phyloP scores from a whole-genome alignment of 306 rosid genomes.

The Geum urbanum region DNA sequence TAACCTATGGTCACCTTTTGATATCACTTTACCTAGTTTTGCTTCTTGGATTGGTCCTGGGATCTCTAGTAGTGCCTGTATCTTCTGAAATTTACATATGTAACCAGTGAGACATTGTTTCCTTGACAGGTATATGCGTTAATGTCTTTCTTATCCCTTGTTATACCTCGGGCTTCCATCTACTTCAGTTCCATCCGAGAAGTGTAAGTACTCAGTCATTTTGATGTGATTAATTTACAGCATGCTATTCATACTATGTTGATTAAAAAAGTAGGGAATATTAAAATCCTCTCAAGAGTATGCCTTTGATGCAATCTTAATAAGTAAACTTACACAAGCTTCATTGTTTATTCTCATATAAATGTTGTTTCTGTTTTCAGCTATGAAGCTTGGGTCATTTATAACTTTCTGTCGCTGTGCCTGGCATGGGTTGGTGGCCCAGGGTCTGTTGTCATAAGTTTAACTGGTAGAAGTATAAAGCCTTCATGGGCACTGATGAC shows the following conservation, averaged over 20 bases:
- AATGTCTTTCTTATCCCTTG: constrained; percentile 90
- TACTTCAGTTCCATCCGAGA: constrained; percentile 86
- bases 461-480: constrained; percentile 80
- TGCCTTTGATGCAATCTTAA: no score
- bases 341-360: constrained; percentile 9
- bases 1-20: neutral
- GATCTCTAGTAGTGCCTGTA: constrained; percentile 6
- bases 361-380: constrained; percentile 38
- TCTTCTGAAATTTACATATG: constrained; percentile 17
- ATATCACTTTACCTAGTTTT: neutral
- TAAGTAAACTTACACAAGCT: neutral
- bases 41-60: neutral
- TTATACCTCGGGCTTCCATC: constrained; percentile 63
- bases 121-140: constrained; percentile 79
- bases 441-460: constrained; percentile 91
- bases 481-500: constrained; percentile 86
- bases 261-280: neutral
- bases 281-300: no score
- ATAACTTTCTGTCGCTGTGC: constrained; percentile 82
- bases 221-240: neutral
- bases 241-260: constrained; percentile 10
- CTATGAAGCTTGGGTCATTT: constrained; percentile 98
- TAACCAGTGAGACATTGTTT: constrained; percentile 8
- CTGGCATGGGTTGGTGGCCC: constrained; percentile 99
- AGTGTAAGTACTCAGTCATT: constrained; percentile 64